A percentile compares a stretch with the other conserved stretches of the same genome.
These are phyloP conservation scores for Xerocomellus intermedius DNA, from an alignment of 768 basidiomycete genomes.

Conservation along the genomic window DNA sequence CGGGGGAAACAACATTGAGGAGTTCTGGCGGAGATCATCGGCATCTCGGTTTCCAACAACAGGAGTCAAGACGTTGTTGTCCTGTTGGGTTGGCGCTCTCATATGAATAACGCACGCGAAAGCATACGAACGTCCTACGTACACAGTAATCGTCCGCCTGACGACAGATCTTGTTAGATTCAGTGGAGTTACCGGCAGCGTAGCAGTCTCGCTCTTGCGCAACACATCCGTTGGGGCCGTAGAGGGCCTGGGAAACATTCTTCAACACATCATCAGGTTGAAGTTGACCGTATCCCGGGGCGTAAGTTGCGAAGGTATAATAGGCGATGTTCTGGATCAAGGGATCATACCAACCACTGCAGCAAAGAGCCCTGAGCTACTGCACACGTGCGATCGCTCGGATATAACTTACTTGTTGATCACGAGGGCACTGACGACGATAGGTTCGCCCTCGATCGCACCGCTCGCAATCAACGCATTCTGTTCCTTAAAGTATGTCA, in stretches of 20 bases:
- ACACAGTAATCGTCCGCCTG: constrained; percentile 58
- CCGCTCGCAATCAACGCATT: constrained; percentile 50
- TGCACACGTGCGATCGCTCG: background rate
- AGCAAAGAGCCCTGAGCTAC: background rate
- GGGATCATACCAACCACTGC: constrained; percentile 66
- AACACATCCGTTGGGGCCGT: constrained; percentile 47
- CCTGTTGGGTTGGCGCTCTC: constrained; percentile 27
- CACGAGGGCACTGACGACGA: constrained; percentile 60
- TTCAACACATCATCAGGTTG: constrained; percentile 46
- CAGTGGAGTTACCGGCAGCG: constrained; percentile 45
- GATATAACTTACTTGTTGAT: constrained; percentile 52
- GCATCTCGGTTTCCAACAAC: constrained; percentile 53
- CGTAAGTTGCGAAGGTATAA: constrained; percentile 56
- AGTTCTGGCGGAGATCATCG: constrained; percentile 58
- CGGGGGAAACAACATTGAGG: constrained; percentile 52
- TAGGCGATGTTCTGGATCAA: constrained; percentile 61
- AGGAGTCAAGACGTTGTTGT: constrained; percentile 46
- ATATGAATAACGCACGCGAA: background rate
- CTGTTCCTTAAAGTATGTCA: constrained; percentile 63
- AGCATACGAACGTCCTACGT: constrained; percentile 22
- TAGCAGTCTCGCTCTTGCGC: constrained; percentile 57
- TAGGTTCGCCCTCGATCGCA: constrained; percentile 44
- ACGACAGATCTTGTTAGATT: constrained; percentile 50
- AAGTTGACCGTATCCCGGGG: constrained; percentile 67
- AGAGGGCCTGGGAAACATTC: constrained; percentile 48